These are phyloP conservation scores for Fraxinus paxiana DNA, from an alignment of 305 asterid species.

Conservation along the genomic window DNA sequence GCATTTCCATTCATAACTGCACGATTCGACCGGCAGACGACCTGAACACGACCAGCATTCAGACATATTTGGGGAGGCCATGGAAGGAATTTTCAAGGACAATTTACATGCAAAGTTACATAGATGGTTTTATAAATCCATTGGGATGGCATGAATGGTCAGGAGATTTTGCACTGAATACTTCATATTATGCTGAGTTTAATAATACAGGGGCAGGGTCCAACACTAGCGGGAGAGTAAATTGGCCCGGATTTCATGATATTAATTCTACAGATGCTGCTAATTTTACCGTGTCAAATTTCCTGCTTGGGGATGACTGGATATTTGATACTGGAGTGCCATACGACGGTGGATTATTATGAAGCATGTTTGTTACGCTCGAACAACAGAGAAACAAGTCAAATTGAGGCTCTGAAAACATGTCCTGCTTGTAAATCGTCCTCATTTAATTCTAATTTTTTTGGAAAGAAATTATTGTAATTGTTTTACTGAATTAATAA, in stretches of 20 bases:
- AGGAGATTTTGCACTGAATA: constrained; percentile 50
- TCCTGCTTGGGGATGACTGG: constrained; percentile 57
- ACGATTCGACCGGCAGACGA: constrained; percentile 44
- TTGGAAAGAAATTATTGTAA: not conserved
- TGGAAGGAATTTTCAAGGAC: constrained; percentile 69
- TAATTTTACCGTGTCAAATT: constrained; percentile 46
- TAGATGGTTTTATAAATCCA: constrained; percentile 45
- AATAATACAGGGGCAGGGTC: constrained; percentile 64
- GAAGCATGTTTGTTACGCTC: not conserved
- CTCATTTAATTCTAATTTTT: not conserved
- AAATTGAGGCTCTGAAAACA: not conserved
- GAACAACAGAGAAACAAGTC: not conserved
- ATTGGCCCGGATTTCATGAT: constrained; percentile 59
- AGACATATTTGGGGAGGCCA: constrained; percentile 60
- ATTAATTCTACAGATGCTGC: constrained; percentile 43
- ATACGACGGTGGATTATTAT: constrained; percentile 36
- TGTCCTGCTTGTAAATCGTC: not conserved
- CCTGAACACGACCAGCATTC: constrained; percentile 13
- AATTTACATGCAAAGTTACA: constrained; percentile 44
- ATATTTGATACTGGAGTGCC: constrained; percentile 51
- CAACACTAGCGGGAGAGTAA: constrained; percentile 42
- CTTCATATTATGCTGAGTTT: constrained; percentile 65
- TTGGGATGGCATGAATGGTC: constrained; percentile 69
- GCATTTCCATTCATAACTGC: constrained; percentile 59
- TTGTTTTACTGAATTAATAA: not conserved